A percentile compares a stretch with the other conserved stretches of the same genome.
These are phyloP conservation scores for Fusarium buharicum DNA, from an alignment of 2,329 filamentous ascomycete genomes.

Conservation along the genomic window DNA sequence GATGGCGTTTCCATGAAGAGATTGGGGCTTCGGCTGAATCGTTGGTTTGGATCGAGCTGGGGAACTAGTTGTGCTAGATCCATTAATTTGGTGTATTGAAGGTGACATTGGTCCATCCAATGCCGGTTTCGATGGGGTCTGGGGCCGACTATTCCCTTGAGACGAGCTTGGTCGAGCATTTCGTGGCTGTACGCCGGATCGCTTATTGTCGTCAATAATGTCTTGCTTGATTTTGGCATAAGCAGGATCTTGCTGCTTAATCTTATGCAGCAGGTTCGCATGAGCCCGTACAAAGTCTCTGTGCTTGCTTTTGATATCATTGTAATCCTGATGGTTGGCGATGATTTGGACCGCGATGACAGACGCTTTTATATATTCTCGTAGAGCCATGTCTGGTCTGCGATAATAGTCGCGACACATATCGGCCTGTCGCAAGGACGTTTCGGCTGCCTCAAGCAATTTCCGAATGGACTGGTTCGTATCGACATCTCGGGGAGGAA, in stretches of 20 bases:
- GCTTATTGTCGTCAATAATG: constrained; percentile 72
- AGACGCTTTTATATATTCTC: constrained; percentile 84
- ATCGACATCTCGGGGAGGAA: constrained; percentile 59
- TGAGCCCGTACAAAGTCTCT: constrained; percentile 61
- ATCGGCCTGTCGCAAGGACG: constrained; percentile 68
- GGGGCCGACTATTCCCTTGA: constrained; percentile 27
- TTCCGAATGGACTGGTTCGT: constrained; percentile 62
- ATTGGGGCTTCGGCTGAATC: constrained; percentile 74
- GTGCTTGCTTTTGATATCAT: constrained; percentile 67
- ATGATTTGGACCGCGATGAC: constrained; percentile 82
- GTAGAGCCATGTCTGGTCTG: constrained; percentile 78
- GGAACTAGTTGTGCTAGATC: constrained; percentile 30
- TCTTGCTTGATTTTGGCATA: constrained; percentile 68
- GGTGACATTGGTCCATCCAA: constrained; percentile 22
- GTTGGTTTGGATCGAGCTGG: constrained; percentile 55
- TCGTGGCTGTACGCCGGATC: constrained; percentile 66
- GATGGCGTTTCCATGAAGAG: constrained; percentile 69
- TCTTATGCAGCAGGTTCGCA: constrained; percentile 60
- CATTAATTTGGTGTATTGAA: constrained; percentile 29
- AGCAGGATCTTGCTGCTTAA: constrained; percentile 58
- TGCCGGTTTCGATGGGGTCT: constrained; percentile 32
- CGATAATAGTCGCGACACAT: constrained; percentile 72
- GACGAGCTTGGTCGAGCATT: constrained; percentile 24
- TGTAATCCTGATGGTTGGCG: constrained; percentile 79
- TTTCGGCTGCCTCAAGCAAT: constrained; percentile 64